Evolutionary conservation across 2,329 filamentous ascomycete genomes (phyloP), one percentile per base, ranked within the genome.

Genomic region (Grosmannia serpens): DNA sequence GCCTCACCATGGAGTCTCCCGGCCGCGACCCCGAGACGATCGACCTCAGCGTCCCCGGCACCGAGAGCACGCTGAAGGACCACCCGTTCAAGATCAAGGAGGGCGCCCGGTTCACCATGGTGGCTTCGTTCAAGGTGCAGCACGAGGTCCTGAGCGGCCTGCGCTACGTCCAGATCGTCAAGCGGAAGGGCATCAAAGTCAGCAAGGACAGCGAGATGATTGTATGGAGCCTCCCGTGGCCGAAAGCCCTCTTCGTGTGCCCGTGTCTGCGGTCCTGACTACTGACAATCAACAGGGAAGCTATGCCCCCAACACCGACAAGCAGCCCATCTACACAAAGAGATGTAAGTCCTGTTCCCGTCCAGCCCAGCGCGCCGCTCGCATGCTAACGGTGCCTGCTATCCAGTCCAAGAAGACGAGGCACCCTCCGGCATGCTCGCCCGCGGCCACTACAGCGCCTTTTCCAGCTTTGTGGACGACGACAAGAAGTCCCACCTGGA

Each of bases 141-240:
- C 91, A 96, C 72, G 88, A 97, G 74, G 92, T 99, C 65, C 82
- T 97, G 58, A 94, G 89, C 67, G 94, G 94, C 52, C 76, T 99
- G 70, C 95, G 96, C 77, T 99, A 97, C 73, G 83, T 99, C 59
- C 94, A 99, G 76, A 82, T 91, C 47, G 88, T 96, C 62, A 95
- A 94, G 81, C 82, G 91, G 67, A 91, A 91, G 79, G 88, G 89
- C 58, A 81, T 97, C 70, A 84, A 83, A 60, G 84, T 92, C 62
- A 89, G 87, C 77, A 99, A 96, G 83, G 88, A 94, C 69, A 88
- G 95, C 67, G 92, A 97, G 78, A 99, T 99, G 94, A 88, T 99
- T 81, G 91, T 94, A 74, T 69, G 86, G 20, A 3, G 20, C 10
- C 9, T 44, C 41, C 20, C 79, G 13, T 44, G 38, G 5, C 31